phyloP scores from a whole-genome alignment of 345 rosid species.

The Physaria fendleri region DNA sequence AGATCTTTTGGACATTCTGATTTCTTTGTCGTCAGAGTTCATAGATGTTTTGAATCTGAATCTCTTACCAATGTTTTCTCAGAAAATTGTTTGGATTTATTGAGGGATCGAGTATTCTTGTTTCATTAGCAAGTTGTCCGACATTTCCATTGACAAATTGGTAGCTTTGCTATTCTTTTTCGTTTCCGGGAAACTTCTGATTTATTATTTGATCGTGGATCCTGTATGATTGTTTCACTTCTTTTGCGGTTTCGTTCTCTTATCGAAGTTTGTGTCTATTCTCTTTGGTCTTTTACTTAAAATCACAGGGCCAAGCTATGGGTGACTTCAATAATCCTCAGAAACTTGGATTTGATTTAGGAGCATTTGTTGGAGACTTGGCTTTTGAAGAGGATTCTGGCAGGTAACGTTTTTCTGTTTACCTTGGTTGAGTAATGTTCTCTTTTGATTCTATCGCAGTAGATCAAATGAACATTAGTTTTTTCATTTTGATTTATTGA shows the following conservation, averaged over 20 bases:
- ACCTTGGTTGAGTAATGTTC: not conserved
- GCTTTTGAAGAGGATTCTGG: conserved; percentile 68
- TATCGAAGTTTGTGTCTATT: not conserved
- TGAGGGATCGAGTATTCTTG: too few relatives aligned
- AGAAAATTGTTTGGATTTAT: too few relatives aligned
- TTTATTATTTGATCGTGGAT: not conserved
- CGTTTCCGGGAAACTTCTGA: too few relatives aligned
- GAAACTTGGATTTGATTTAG: conserved; percentile 57
- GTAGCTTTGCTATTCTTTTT: too few relatives aligned
- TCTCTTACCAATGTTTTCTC: too few relatives aligned
- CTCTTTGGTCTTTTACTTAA: not conserved
- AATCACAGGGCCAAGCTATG: conserved; percentile 25
- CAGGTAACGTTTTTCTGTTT: conserved; percentile 36
- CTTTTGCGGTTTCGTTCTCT: not conserved
- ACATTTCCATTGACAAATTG: too few relatives aligned
- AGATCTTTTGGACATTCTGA: too few relatives aligned
- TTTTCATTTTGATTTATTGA: conserved; percentile 1
- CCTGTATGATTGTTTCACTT: not conserved
- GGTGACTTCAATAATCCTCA: conserved; percentile 29
- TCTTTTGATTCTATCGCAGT: not conserved
- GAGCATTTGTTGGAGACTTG: conserved; percentile 76
- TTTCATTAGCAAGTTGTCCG: too few relatives aligned
- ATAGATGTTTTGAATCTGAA: too few relatives aligned
- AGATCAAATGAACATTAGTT: not conserved
- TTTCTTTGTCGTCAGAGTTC: too few relatives aligned